A percentile compares a stretch with the other conserved stretches of the same genome.
phyloP scores from a whole-genome alignment of 164 flowering plant species.

The Magnolia officinalis region DNA sequence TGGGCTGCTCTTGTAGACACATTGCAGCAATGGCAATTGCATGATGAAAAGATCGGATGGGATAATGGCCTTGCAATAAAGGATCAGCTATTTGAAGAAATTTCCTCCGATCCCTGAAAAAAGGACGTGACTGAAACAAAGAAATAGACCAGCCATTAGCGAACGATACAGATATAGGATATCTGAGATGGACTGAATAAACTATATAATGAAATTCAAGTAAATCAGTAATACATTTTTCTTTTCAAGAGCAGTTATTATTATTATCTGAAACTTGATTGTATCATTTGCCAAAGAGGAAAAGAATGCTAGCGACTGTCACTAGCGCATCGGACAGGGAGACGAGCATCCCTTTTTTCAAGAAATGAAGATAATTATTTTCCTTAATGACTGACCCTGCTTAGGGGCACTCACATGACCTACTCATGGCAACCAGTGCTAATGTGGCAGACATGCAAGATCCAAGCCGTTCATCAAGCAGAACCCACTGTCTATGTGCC shows the following conservation, averaged over 20 bases:
- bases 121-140: conserved; percentile 61
- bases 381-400: too few species aligned
- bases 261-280: background rate
- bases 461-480: background rate
- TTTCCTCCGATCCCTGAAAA: conserved; percentile 63
- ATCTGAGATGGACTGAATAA: background rate
- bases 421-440: too few species aligned
- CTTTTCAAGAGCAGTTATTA: background rate
- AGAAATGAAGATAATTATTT: background rate
- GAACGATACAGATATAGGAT: background rate
- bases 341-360: background rate
- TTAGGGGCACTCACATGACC: too few species aligned
- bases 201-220: background rate
- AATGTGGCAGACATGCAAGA: background rate
- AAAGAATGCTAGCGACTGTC: background rate
- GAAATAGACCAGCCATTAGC: background rate
- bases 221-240: background rate
- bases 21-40: conserved; percentile 71
- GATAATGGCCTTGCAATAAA: conserved; percentile 53
- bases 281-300: background rate
- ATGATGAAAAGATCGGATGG: conserved; percentile 61
- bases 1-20: conserved; percentile 90
- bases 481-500: background rate
- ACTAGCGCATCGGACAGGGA: background rate
- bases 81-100: conserved; percentile 67